These are phyloP conservation scores for Eucalyptus lansdowneana DNA, from an alignment of 345 rosid genomes.

Conservation along the genomic window DNA sequence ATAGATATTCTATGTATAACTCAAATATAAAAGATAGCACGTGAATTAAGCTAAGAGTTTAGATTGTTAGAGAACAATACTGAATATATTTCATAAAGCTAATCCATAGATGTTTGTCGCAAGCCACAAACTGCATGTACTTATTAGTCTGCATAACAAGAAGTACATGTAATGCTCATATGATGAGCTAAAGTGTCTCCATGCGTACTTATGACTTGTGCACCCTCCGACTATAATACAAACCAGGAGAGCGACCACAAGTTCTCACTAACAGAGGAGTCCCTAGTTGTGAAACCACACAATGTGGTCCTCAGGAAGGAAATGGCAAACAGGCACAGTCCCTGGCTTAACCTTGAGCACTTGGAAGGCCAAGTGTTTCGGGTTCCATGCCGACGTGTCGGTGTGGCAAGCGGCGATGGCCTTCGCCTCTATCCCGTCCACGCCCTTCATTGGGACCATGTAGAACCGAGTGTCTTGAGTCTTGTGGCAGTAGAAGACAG, in stretches of 20 bases:
- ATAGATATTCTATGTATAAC: background rate
- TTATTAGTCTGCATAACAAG: background rate
- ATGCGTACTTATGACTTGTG: background rate
- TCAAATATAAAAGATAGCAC: background rate
- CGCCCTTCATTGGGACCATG: slow-evolving; percentile 46
- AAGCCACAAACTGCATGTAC: background rate
- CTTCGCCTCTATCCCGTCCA: slow-evolving; percentile 43
- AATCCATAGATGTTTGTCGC: background rate
- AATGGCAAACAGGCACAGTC: slow-evolving; percentile 57
- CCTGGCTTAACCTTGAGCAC: slow-evolving; percentile 73
- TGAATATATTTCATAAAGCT: background rate
- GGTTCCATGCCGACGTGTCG: slow-evolving; percentile 78
- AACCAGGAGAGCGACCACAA: background rate
- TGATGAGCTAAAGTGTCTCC: background rate
- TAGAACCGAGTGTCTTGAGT: slow-evolving; percentile 37
- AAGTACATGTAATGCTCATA: background rate
- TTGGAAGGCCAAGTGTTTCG: slow-evolving; percentile 70
- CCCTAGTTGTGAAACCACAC: slow-evolving; percentile 47
- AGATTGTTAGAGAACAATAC: background rate
- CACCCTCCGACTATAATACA: background rate
- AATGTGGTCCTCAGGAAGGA: slow-evolving; percentile 70
- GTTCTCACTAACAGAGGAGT: background rate
- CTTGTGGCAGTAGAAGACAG: slow-evolving; percentile 78
- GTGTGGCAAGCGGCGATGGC: slow-evolving; percentile 84
- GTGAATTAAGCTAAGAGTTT: background rate